Conservation (phyloP, 2,329 filamentous ascomycete genomes). For the Periglandula ipomoeae region DNA sequence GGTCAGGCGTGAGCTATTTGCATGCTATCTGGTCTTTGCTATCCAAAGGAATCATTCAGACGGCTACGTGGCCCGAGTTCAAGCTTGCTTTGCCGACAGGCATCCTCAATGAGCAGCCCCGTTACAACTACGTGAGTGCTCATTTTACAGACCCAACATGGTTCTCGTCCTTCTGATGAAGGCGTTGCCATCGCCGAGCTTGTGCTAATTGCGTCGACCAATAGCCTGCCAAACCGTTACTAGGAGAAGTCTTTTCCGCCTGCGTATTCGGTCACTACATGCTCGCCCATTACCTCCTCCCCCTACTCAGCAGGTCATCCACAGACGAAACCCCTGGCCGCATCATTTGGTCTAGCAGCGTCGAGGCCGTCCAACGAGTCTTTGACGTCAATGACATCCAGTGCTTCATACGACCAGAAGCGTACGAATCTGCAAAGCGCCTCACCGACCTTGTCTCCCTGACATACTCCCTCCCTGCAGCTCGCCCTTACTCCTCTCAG, state of each 20-base stretch:
- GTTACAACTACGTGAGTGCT: constrained; percentile 24
- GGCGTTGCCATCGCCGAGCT: not conserved
- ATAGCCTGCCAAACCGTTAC: constrained; percentile 44
- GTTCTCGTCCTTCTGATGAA: not conserved
- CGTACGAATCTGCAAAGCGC: constrained; percentile 84
- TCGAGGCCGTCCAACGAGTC: constrained; percentile 52
- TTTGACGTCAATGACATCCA: constrained; percentile 69
- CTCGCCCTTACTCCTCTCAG: constrained; percentile 42
- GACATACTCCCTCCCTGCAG: constrained; percentile 58
- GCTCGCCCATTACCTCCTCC: constrained; percentile 69
- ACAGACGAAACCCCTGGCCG: constrained; percentile 43
- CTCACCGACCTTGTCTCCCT: constrained; percentile 78
- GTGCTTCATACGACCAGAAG: constrained; percentile 47
- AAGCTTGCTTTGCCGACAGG: constrained; percentile 52
- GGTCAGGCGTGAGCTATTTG: constrained; percentile 68
- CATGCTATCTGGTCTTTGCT: constrained; percentile 44
- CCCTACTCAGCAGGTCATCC: constrained; percentile 51
- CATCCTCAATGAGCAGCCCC: constrained; percentile 30
- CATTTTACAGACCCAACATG: not conserved
- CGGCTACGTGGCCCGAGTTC: constrained; percentile 68
- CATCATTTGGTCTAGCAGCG: constrained; percentile 78
- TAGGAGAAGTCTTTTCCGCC: constrained; percentile 80
- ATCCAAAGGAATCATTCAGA: constrained; percentile 51
- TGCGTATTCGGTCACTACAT: constrained; percentile 96
- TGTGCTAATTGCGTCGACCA: not conserved